A percentile compares a stretch with the other conserved stretches of the same genome.
These are phyloP conservation scores for Fusarium gaditjirri DNA, from an alignment of 2,329 filamentous ascomycete species.

Conservation along the genomic window DNA sequence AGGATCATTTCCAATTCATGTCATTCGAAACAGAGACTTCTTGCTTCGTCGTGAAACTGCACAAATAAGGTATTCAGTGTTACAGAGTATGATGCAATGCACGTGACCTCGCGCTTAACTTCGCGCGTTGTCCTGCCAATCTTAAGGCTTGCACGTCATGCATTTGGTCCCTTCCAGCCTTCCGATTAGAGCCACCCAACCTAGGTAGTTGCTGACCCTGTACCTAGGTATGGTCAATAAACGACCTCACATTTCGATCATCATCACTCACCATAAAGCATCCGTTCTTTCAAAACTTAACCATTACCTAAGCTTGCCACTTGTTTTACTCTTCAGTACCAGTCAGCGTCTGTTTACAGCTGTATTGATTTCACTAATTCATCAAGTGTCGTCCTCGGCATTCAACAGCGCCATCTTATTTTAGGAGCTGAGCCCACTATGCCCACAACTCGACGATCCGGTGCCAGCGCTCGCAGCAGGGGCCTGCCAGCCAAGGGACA, in stretches of 20 bases:
- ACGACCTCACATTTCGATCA: not conserved
- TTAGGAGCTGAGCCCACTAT: constrained; percentile 49
- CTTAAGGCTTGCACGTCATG: constrained; percentile 39
- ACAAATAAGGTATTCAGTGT: not conserved
- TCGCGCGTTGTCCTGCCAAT: constrained; percentile 68
- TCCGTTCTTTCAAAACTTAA: not conserved
- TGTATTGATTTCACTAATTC: not conserved
- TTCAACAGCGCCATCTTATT: constrained; percentile 3
- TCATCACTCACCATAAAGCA: constrained; percentile 6
- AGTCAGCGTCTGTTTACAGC: not conserved
- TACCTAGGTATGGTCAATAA: not conserved
- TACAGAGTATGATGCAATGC: constrained; percentile 39
- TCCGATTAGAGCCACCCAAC: constrained; percentile 11
- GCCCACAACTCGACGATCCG: constrained; percentile 62
- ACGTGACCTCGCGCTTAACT: constrained; percentile 61
- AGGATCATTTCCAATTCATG: not conserved
- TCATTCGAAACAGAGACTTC: not conserved
- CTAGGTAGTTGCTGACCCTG: constrained; percentile 24
- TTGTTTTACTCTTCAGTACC: not conserved
- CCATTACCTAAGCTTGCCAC: not conserved
- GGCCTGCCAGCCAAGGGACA: constrained; percentile 57
- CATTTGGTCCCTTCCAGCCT: not conserved
- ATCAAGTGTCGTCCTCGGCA: constrained; percentile 2
- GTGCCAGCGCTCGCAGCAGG: constrained; percentile 51
- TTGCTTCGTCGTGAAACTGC: not conserved